Percentiles rank a stretch among this genome's conserved stretches.
Conservation (phyloP, 345 rosid species). For the Jatropha curcas region DNA sequence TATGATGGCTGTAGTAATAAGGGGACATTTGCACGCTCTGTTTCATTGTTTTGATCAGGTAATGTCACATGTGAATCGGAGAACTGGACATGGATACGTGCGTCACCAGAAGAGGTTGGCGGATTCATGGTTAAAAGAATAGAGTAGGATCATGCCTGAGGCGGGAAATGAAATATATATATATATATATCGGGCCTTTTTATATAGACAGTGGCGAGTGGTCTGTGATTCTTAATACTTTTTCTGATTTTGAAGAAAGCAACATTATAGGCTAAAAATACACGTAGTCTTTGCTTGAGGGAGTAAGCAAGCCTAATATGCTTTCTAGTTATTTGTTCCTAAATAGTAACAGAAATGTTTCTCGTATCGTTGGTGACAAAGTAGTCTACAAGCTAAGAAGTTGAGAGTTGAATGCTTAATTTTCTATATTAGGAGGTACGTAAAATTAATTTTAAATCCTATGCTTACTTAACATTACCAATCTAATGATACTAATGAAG, state of each 20-base stretch:
- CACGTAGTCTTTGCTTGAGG: neutral
- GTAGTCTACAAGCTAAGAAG: too few relatives aligned
- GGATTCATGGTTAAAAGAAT: neutral
- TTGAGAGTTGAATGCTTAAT: too few relatives aligned
- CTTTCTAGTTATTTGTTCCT: neutral
- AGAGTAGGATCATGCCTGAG: too few relatives aligned
- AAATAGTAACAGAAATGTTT: too few relatives aligned
- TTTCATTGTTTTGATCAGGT: neutral
- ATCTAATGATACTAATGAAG: too few relatives aligned
- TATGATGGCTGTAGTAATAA: slow-evolving; percentile 26
- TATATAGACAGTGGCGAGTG: neutral
- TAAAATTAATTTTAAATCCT: too few relatives aligned
- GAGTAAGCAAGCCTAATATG: neutral
- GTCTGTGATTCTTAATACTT: neutral
- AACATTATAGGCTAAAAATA: neutral
- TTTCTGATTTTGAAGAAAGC: neutral
- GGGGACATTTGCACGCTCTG: neutral
- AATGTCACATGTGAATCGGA: slow-evolving; percentile 2
- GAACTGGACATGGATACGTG: neutral
- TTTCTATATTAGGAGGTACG: too few relatives aligned
- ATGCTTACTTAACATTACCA: too few relatives aligned
- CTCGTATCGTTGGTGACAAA: too few relatives aligned
- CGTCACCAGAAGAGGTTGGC: slow-evolving; percentile 5
- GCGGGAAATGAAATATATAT: neutral
- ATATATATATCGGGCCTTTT: neutral